These are phyloP conservation scores for Skeletonema tropicum DNA, from an alignment of 108 stramenopile genomes.

Conservation along the genomic window DNA sequence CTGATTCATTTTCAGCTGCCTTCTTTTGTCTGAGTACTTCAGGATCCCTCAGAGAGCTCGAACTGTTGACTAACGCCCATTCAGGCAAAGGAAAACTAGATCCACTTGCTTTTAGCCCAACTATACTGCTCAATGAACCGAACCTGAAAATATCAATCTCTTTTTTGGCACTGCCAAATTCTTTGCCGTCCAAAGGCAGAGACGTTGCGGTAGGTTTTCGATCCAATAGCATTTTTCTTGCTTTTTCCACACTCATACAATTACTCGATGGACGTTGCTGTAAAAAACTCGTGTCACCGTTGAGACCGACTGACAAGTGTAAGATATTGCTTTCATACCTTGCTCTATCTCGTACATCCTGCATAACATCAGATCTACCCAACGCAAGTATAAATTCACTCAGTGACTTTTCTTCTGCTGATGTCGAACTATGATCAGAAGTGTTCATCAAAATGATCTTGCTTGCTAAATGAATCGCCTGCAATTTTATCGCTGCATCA, in stretches of 20 bases:
- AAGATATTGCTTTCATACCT: slow-evolving; percentile 88
- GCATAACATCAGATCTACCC: slow-evolving; percentile 89
- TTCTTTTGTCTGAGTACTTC: slow-evolving; percentile 21
- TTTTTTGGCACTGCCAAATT: slow-evolving; percentile 28
- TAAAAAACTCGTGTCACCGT: slow-evolving; percentile 57
- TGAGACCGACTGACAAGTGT: slow-evolving; percentile 59
- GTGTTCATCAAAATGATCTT: slow-evolving; percentile 69
- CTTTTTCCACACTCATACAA: slow-evolving; percentile 47
- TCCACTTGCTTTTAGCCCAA: slow-evolving; percentile 69
- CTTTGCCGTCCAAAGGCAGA: slow-evolving; percentile 56
- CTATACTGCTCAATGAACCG: slow-evolving; percentile 84
- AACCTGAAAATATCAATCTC: slow-evolving; percentile 66
- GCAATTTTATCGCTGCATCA: slow-evolving; percentile 80
- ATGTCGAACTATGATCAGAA: slow-evolving; percentile 13
- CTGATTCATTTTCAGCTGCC: slow-evolving; percentile 7
- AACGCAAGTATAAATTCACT: slow-evolving; percentile 94
- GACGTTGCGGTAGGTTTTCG: slow-evolving; percentile 69
- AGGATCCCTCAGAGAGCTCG: slow-evolving; percentile 79
- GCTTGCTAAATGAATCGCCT: slow-evolving; percentile 92
- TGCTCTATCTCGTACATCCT: slow-evolving; percentile 96
- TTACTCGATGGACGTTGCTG: slow-evolving; percentile 41
- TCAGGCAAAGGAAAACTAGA: slow-evolving; percentile 80
- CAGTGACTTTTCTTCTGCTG: slow-evolving; percentile 51
- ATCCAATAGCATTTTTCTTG: slow-evolving; percentile 55
- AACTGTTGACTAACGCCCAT: slow-evolving; percentile 87